Conservation (phyloP, 768 basidiomycete species). For the Rhodotorula paludigena region DNA sequence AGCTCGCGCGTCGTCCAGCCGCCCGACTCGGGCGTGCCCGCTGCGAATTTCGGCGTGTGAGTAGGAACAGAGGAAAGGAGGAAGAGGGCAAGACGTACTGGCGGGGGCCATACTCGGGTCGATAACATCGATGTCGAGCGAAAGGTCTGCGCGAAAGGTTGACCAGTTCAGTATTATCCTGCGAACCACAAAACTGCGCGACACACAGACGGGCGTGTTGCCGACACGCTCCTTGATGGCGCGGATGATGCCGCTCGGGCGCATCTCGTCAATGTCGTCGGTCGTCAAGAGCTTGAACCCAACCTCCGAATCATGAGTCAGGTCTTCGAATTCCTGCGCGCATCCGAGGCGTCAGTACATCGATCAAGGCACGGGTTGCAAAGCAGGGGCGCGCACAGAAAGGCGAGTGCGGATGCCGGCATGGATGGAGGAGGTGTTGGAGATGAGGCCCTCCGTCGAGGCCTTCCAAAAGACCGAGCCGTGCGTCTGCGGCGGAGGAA, state of each 20-base stretch:
- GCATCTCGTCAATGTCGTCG: constrained; percentile 30
- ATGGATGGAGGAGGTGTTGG: constrained; percentile 65
- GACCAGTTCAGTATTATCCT: background rate
- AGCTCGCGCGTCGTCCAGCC: constrained; percentile 80
- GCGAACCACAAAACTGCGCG: constrained; percentile 48
- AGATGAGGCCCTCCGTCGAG: constrained; percentile 68
- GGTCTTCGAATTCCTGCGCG: constrained; percentile 53
- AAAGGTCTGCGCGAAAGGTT: constrained; percentile 41
- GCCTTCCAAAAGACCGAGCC: constrained; percentile 75
- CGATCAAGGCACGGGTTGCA: background rate
- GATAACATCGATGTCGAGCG: constrained; percentile 76
- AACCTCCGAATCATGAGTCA: constrained; percentile 20
- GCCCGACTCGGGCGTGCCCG: constrained; percentile 77
- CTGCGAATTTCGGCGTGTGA: constrained; percentile 46
- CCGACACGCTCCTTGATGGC: constrained; percentile 70
- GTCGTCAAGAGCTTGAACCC: constrained; percentile 31
- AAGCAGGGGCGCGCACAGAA: constrained; percentile 46
- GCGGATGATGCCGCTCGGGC: constrained; percentile 60
- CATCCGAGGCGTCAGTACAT: no score
- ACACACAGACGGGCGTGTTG: constrained; percentile 61
- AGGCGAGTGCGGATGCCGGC: constrained; percentile 80
- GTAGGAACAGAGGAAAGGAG: background rate
- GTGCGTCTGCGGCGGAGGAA: constrained; percentile 7
- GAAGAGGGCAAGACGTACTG: constrained; percentile 2
- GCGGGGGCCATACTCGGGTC: constrained; percentile 76